phyloP scores from a whole-genome alignment of 75 land plant genomes.

The Pinus albicaulis region DNA sequence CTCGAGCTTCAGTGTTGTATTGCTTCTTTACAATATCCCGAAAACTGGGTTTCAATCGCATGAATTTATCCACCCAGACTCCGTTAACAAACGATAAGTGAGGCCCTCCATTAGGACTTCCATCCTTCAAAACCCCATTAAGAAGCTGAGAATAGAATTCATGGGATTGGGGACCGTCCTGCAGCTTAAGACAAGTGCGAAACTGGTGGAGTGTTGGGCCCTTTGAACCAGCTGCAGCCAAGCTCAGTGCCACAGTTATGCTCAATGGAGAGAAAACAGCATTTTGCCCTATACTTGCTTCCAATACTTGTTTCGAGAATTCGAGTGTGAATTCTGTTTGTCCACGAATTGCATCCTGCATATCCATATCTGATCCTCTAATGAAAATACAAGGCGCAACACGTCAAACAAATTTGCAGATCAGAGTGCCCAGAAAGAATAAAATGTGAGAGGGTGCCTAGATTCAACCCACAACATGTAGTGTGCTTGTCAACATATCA shows the following conservation, averaged over 20 bases:
- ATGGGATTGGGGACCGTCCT: slow-evolving; percentile 32
- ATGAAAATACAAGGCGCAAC: too few relatives aligned
- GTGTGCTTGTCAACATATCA: too few relatives aligned
- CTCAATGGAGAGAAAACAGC: slow-evolving; percentile 77
- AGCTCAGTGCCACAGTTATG: slow-evolving; percentile 53
- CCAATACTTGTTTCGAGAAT: too few relatives aligned
- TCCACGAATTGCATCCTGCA: too few relatives aligned
- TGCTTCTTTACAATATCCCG: slow-evolving; percentile 43
- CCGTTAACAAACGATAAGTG: slow-evolving; percentile 52
- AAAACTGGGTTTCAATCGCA: slow-evolving; percentile 51
- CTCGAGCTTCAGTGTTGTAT: too few relatives aligned
- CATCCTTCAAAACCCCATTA: slow-evolving; percentile 56
- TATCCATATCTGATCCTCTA: too few relatives aligned
- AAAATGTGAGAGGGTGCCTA: too few relatives aligned
- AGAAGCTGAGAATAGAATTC: slow-evolving; percentile 55
- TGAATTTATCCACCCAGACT: slow-evolving; percentile 70
- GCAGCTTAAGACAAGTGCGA: slow-evolving; percentile 41
- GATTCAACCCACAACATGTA: too few relatives aligned
- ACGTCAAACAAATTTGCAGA: too few relatives aligned
- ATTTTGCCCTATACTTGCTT: too few relatives aligned
- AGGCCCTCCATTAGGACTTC: slow-evolving; percentile 59
- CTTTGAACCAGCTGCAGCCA: slow-evolving; percentile 72
- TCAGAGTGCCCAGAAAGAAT: too few relatives aligned
- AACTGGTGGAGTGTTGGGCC: slow-evolving; percentile 69
- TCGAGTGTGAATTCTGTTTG: too few relatives aligned